Evolutionary conservation across 306 rosid genomes (phyloP).

Genomic region (Cucurbita ficifolia): DNA sequence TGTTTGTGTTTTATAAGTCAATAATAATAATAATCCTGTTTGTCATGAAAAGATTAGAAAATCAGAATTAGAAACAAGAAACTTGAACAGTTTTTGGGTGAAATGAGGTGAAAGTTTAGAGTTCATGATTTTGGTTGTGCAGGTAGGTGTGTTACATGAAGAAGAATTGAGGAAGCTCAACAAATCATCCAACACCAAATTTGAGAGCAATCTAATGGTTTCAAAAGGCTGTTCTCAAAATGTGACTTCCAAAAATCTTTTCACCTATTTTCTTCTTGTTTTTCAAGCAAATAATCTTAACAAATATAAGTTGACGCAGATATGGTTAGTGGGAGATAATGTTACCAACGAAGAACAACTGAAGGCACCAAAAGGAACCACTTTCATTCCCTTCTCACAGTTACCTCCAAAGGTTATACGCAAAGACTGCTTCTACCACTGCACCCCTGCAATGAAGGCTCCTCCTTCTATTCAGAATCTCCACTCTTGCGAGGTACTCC

Average conservation of each 20-base stretch:
- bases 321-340: slow-evolving; percentile 66
- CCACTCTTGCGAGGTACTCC: slow-evolving; percentile 49
- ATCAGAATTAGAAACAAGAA: no score
- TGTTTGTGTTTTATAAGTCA: background rate
- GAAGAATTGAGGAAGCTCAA: slow-evolving; percentile 31
- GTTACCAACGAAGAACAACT: slow-evolving; percentile 32
- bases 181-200: slow-evolving; percentile 12
- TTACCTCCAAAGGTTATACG: slow-evolving; percentile 54
- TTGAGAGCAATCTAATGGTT: slow-evolving; percentile 19
- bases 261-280: background rate
- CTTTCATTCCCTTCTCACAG: slow-evolving; percentile 58
- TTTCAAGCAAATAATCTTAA: background rate
- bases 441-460: slow-evolving; percentile 60
- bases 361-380: slow-evolving; percentile 53
- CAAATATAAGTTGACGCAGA: slow-evolving; percentile 12
- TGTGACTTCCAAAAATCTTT: slow-evolving; percentile 12
- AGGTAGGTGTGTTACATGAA: slow-evolving; percentile 28
- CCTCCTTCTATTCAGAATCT: slow-evolving; percentile 41
- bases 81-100: no score
- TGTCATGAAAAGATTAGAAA: background rate
- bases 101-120: no score
- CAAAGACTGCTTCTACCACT: slow-evolving; percentile 50
- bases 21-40: no score
- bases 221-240: slow-evolving; percentile 22
- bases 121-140: background rate